A percentile compares a stretch with the other conserved stretches of the same genome.
These are phyloP conservation scores for Fusarium compactum DNA, from an alignment of 2,329 filamentous ascomycete genomes.

Conservation along the genomic window DNA sequence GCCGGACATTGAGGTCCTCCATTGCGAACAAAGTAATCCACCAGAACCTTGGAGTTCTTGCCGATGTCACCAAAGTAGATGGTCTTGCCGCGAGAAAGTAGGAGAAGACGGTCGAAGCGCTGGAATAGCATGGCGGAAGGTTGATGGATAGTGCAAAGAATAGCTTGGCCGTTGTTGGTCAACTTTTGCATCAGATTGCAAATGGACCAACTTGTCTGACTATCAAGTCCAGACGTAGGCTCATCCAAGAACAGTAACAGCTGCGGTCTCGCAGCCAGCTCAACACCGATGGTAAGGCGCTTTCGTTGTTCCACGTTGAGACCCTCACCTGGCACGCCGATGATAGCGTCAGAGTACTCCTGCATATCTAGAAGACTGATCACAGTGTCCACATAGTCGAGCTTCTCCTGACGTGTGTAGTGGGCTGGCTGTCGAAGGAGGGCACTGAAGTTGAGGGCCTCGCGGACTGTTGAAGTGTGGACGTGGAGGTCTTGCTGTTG, in stretches of 20 bases:
- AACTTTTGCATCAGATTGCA: slow-evolving; percentile 69
- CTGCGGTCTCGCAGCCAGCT: slow-evolving; percentile 64
- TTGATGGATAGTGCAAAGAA: slow-evolving; percentile 65
- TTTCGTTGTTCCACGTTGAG: slow-evolving; percentile 71
- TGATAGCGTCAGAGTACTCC: slow-evolving; percentile 72
- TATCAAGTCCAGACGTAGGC: slow-evolving; percentile 69
- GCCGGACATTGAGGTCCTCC: slow-evolving; percentile 65
- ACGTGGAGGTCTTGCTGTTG: slow-evolving; percentile 91
- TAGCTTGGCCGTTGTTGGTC: slow-evolving; percentile 61
- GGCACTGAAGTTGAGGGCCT: slow-evolving; percentile 85
- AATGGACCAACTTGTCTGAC: slow-evolving; percentile 71
- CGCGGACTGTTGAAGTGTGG: slow-evolving; percentile 82
- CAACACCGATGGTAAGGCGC: slow-evolving; percentile 68
- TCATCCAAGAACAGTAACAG: slow-evolving; percentile 71
- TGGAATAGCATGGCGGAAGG: slow-evolving; percentile 63
- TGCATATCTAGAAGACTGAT: slow-evolving; percentile 72
- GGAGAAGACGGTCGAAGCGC: slow-evolving; percentile 68
- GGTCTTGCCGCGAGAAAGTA: slow-evolving; percentile 71
- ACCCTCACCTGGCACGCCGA: slow-evolving; percentile 69
- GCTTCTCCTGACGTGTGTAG: slow-evolving; percentile 76
- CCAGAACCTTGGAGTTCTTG: slow-evolving; percentile 64
- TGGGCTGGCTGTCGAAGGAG: slow-evolving; percentile 80
- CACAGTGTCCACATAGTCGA: slow-evolving; percentile 84
- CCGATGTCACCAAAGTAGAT: slow-evolving; percentile 77
- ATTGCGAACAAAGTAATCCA: slow-evolving; percentile 72